Percentiles rank a stretch among this genome's conserved stretches.
phyloP scores from a whole-genome alignment of 306 rosid species.

The Lathyrus sativus region DNA sequence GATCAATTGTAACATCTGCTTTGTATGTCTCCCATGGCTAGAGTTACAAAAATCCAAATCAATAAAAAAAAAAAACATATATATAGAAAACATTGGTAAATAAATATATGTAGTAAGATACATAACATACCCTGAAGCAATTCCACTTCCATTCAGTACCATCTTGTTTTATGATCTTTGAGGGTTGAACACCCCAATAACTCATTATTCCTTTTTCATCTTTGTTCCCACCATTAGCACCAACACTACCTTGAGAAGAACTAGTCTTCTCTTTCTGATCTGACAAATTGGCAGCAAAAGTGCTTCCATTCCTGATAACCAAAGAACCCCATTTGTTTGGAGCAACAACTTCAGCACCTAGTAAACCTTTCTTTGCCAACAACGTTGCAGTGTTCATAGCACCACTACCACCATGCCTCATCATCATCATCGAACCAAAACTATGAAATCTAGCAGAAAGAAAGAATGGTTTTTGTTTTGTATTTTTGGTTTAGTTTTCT shows the following conservation, averaged over 20 bases:
- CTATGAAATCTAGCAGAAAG: background rate
- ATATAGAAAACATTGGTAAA: too few species aligned
- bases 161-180: constrained; percentile 48
- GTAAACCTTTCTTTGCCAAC: constrained; percentile 30
- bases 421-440: constrained; percentile 35
- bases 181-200: constrained; percentile 63
- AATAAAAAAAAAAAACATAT: too few species aligned
- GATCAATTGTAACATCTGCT: constrained; percentile 61
- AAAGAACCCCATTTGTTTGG: constrained; percentile 5
- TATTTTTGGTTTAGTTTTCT: constrained; percentile 1
- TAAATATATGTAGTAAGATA: background rate
- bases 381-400: constrained; percentile 1
- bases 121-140: constrained; percentile 67
- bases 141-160: constrained; percentile 79
- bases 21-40: constrained; percentile 85
- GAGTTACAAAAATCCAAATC: background rate
- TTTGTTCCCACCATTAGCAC: constrained; percentile 31
- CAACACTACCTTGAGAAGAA: background rate
- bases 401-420: constrained; percentile 34
- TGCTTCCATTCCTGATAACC: constrained; percentile 36
- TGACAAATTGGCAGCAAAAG: constrained; percentile 27
- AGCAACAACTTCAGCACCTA: constrained; percentile 14
- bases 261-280: constrained; percentile 40
- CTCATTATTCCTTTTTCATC: constrained; percentile 43
- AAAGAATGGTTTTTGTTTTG: background rate